Percentiles rank a stretch among this genome's conserved stretches.
These are phyloP conservation scores for Fusarium sp. DNA, from an alignment of 2,329 filamentous ascomycete species.

Conservation along the genomic window DNA sequence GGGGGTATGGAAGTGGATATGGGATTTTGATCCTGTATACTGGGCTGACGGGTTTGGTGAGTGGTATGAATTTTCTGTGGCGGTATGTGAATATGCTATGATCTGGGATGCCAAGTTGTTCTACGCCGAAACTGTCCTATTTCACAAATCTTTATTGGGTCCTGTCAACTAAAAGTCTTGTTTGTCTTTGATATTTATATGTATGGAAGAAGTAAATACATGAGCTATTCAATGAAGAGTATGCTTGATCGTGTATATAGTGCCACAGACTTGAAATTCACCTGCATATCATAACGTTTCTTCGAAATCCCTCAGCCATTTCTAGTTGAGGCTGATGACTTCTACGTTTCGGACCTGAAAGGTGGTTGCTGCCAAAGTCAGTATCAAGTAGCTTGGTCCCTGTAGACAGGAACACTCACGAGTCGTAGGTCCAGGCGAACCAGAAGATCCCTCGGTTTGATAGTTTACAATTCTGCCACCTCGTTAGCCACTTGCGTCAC, in stretches of 20 bases:
- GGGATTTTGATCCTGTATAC: slow-evolving; percentile 67
- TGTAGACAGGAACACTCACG: not conserved
- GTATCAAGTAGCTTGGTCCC: not conserved
- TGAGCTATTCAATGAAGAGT: too few relatives aligned
- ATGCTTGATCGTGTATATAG: not conserved
- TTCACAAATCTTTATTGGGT: not conserved
- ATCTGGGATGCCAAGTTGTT: not conserved
- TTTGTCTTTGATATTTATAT: not conserved
- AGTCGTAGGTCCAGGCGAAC: slow-evolving; percentile 23
- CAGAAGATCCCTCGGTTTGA: slow-evolving; percentile 34
- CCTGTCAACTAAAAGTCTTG: not conserved
- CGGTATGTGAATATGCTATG: slow-evolving; percentile 26
- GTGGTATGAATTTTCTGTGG: slow-evolving; percentile 33
- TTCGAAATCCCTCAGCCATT: not conserved
- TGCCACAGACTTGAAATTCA: not conserved
- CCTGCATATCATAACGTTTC: too few relatives aligned
- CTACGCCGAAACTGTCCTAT: too few relatives aligned
- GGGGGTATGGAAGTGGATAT: slow-evolving; percentile 63
- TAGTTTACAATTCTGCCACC: slow-evolving; percentile 25
- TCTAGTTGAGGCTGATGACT: slow-evolving; percentile 32
- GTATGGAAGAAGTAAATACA: not conserved
- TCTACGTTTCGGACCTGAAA: slow-evolving; percentile 31
- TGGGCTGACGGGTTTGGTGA: slow-evolving; percentile 47
- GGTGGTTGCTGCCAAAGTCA: slow-evolving; percentile 13
- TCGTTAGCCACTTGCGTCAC: not conserved